Evolutionary conservation across 2,329 filamentous ascomycete genomes (phyloP).

Genomic region (Aspergillus phoenicis): DNA sequence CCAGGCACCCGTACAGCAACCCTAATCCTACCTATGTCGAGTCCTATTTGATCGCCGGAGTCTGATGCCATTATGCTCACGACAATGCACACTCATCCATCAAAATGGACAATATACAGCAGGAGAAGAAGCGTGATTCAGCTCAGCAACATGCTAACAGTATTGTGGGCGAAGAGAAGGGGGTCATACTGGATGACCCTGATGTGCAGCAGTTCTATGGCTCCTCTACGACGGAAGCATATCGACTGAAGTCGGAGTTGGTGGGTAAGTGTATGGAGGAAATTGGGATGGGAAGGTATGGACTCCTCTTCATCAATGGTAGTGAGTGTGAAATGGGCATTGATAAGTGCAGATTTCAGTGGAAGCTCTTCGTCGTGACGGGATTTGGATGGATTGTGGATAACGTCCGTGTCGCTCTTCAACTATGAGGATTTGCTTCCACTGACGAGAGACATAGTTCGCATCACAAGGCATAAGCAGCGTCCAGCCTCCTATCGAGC

Average conservation of each 20-base stretch:
- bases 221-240: constrained; percentile 33
- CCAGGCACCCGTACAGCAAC: not conserved
- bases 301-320: not conserved
- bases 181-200: constrained; percentile 30
- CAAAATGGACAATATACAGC: constrained; percentile 24
- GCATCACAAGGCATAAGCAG: constrained; percentile 35
- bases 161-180: constrained; percentile 18
- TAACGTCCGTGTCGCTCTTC: constrained; percentile 44
- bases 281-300: constrained; percentile 40
- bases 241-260: constrained; percentile 36
- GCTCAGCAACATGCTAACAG: not conserved
- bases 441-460: constrained; percentile 13
- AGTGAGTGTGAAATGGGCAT: not conserved
- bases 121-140: constrained; percentile 11
- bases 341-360: constrained; percentile 43
- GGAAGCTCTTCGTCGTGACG: constrained; percentile 66
- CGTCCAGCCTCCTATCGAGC: constrained; percentile 31
- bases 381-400: constrained; percentile 72
- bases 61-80: not conserved
- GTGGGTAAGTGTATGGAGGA: constrained; percentile 30
- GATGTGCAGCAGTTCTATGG: constrained; percentile 44
- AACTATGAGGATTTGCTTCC: not conserved
- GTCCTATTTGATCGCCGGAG: not conserved
- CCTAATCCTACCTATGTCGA: not conserved
- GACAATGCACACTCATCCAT: not conserved